phyloP scores from a whole-genome alignment of 2,329 filamentous ascomycete genomes.

The Alternaria infectoria region DNA sequence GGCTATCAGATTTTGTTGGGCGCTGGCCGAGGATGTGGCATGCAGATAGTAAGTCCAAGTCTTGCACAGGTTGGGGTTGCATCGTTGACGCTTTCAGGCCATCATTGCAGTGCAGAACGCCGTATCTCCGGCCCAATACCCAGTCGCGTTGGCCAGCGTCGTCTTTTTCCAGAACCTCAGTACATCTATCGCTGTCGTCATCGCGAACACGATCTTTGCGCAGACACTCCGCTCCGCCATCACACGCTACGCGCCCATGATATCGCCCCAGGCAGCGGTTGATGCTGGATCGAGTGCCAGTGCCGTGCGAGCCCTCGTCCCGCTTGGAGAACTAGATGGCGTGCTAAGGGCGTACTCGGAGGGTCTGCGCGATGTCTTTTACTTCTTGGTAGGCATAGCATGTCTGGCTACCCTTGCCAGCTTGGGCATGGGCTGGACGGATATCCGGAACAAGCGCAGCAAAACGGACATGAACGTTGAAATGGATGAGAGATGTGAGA shows the following conservation, averaged over 20 bases:
- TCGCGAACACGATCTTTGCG: slow-evolving; percentile 37
- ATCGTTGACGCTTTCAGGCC: slow-evolving; percentile 17
- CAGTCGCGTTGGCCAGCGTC: slow-evolving; percentile 41
- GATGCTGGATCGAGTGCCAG: slow-evolving; percentile 31
- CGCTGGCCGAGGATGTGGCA: slow-evolving; percentile 28
- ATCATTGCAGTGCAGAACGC: slow-evolving; percentile 43
- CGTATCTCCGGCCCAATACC: slow-evolving; percentile 32
- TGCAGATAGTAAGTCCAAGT: slow-evolving; percentile 27
- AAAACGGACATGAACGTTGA: background rate
- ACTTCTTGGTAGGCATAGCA: slow-evolving; percentile 24
- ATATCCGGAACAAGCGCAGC: slow-evolving; percentile 25
- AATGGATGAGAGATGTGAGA: background rate
- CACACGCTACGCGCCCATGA: slow-evolving; percentile 27
- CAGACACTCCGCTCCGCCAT: slow-evolving; percentile 26
- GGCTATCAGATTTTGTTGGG: slow-evolving; percentile 38
- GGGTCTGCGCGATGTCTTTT: slow-evolving; percentile 34
- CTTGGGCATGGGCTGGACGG: slow-evolving; percentile 33
- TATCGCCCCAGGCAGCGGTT: slow-evolving; percentile 27
- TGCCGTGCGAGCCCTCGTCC: slow-evolving; percentile 29
- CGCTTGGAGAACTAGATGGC: slow-evolving; percentile 19
- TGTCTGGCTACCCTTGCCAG: slow-evolving; percentile 16
- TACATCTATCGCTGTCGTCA: slow-evolving; percentile 36
- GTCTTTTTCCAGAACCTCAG: slow-evolving; percentile 48
- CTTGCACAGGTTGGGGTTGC: background rate
- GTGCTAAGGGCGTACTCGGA: slow-evolving; percentile 33